Evolutionary conservation across 176 grass and related monocot species (phyloP), one percentile per base, ranked within the genome.

Genomic region (Tillandsia leiboldiana): DNA sequence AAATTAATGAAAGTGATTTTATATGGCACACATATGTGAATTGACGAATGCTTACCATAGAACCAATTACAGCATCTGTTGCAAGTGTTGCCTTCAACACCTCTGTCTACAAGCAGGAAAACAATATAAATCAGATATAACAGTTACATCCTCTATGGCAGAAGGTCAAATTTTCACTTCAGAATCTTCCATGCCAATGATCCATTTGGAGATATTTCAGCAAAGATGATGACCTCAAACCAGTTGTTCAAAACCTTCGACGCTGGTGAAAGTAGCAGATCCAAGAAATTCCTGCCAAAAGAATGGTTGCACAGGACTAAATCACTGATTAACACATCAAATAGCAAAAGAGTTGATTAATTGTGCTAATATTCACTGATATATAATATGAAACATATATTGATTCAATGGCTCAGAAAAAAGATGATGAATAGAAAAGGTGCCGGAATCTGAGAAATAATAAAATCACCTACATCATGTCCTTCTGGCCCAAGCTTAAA

Each of bases 161-260:
- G 33, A 4, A 42, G 33, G 33, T 42, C 33, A 42, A 42, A 7
- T 42, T 42, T 6, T 6, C 33, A 42, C 4, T 42, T 0, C 33
- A 42, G 33, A 6, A 42, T 7, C 7, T 6, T 6, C 33, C 5
- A 8, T 8, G 33, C 33, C 7, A 6, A 42, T 42, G 33, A 42
- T 42, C 33, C 4, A 42, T 42, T 42, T 42, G 33, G 33, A 42
- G 33, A 58, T 17, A 63, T 72, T 81, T 74, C 53, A 9, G 15
- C 64, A 28, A 28, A 78, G 26, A 58, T 17, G 50, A 73, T 22
- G 48, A 86, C 94, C 94, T 97, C 89, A 87, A 97, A 97, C 89
- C 86, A 97, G 62, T 83, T 86, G 71, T 97, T 90, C 77, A 97
- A 84, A 68, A 97, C 77, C 80, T 97, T 97, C 1, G 89, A 97